Percentiles rank a stretch among this genome's conserved stretches.
These are phyloP conservation scores for Aulographum hederae DNA, from an alignment of 2,329 filamentous ascomycete species.

Conservation along the genomic window DNA sequence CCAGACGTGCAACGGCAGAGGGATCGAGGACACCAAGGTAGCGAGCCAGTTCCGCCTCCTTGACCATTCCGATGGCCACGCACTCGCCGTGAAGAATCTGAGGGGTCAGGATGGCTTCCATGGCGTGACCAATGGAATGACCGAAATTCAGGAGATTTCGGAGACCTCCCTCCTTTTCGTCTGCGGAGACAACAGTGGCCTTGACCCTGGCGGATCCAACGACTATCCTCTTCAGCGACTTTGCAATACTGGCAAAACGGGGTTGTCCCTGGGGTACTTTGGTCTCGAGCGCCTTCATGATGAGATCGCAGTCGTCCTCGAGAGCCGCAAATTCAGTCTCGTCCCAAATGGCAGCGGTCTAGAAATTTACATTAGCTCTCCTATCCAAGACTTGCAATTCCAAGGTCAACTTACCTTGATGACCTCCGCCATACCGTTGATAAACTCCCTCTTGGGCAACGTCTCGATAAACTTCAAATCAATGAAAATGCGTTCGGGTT, in stretches of 20 bases:
- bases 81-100: conserved; percentile 92
- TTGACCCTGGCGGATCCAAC: conserved; percentile 85
- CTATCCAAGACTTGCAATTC: background rate
- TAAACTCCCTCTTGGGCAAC: conserved; percentile 76
- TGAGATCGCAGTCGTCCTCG: conserved; percentile 61
- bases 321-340: conserved; percentile 70
- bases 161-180: conserved; percentile 85
- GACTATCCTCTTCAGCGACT: conserved; percentile 44
- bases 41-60: conserved; percentile 84
- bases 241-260: conserved; percentile 48
- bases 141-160: conserved; percentile 94
- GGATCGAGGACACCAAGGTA: conserved; percentile 73
- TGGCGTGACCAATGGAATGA: conserved; percentile 93
- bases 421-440: conserved; percentile 98
- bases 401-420: conserved; percentile 39
- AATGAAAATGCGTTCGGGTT: conserved; percentile 84
- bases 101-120: conserved; percentile 86
- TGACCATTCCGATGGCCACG: conserved; percentile 96
- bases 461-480: conserved; percentile 85
- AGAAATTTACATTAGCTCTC: too few species aligned
- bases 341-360: conserved; percentile 90
- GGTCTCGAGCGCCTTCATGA: conserved; percentile 54
- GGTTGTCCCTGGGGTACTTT: conserved; percentile 35
- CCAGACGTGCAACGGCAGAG: conserved; percentile 71
- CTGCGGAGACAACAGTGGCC: conserved; percentile 80